Evolutionary conservation across 768 basidiomycete species (phyloP).

Genomic region (Tulasnella calospora): DNA sequence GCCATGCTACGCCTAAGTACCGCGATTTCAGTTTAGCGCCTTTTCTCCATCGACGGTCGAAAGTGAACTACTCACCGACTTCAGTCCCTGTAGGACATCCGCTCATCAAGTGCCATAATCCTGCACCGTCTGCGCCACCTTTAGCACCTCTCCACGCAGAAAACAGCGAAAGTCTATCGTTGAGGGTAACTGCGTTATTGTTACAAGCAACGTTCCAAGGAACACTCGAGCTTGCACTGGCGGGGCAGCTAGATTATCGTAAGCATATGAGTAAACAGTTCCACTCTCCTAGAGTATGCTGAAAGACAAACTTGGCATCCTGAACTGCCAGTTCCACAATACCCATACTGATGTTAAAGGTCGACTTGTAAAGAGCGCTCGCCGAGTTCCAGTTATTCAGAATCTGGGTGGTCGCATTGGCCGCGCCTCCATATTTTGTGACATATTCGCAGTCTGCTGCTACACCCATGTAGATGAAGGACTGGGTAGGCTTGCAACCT

Average conservation of each 20-base stretch:
- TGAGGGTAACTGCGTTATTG: slow-evolving; percentile 47
- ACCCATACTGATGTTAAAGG: slow-evolving; percentile 81
- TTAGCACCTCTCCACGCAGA: slow-evolving; percentile 75
- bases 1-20: slow-evolving; percentile 61
- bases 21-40: not conserved
- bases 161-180: slow-evolving; percentile 69
- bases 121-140: slow-evolving; percentile 60
- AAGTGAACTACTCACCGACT: not conserved
- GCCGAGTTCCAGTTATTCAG: slow-evolving; percentile 77
- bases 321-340: slow-evolving; percentile 76
- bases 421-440: slow-evolving; percentile 53
- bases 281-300: not conserved
- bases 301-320: slow-evolving; percentile 44
- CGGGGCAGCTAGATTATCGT: slow-evolving; percentile 52
- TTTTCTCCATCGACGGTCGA: not conserved
- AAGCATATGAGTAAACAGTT: not conserved
- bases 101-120: slow-evolving; percentile 87
- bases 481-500: slow-evolving; percentile 70
- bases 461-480: slow-evolving; percentile 78
- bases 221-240: slow-evolving; percentile 44
- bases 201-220: slow-evolving; percentile 77
- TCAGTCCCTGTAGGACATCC: slow-evolving; percentile 71
- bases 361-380: slow-evolving; percentile 65
- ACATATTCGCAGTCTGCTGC: slow-evolving; percentile 84
- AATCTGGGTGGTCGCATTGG: slow-evolving; percentile 68